These are phyloP conservation scores for Clitoria ternatea DNA, from an alignment of 306 rosid genomes.

Conservation along the genomic window DNA sequence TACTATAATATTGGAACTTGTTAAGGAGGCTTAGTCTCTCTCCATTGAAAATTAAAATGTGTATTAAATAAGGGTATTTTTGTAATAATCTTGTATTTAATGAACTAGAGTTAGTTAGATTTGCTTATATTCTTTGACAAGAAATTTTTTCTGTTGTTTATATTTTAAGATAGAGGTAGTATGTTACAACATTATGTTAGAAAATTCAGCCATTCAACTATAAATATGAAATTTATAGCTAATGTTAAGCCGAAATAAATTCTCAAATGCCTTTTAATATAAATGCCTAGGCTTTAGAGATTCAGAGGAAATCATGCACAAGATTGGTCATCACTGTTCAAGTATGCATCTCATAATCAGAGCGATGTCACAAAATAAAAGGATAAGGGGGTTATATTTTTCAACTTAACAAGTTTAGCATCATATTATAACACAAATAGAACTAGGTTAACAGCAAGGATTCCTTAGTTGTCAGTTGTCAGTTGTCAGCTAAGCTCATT, in stretches of 20 bases:
- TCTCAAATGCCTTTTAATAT: neutral
- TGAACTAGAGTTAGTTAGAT: too few relatives aligned
- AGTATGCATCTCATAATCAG: neutral
- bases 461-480: too few relatives aligned
- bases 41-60: too few relatives aligned
- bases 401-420: neutral
- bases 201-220: neutral
- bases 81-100: too few relatives aligned
- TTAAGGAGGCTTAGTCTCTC: too few relatives aligned
- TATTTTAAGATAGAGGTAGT: too few relatives aligned
- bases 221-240: neutral
- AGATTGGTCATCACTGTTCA: neutral
- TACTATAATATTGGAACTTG: too few relatives aligned
- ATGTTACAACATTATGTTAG: neutral
- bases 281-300: neutral
- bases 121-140: too few relatives aligned
- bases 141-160: too few relatives aligned
- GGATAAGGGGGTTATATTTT: neutral
- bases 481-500: too few relatives aligned
- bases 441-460: neutral
- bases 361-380: neutral
- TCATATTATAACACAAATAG: neutral
- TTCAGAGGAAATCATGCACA: neutral
- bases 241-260: neutral
- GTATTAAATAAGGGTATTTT: too few relatives aligned